Percentiles rank a stretch among this genome's conserved stretches.
Conservation (phyloP, 495 filamentous ascomycete genomes). For the Tuber indicum region DNA sequence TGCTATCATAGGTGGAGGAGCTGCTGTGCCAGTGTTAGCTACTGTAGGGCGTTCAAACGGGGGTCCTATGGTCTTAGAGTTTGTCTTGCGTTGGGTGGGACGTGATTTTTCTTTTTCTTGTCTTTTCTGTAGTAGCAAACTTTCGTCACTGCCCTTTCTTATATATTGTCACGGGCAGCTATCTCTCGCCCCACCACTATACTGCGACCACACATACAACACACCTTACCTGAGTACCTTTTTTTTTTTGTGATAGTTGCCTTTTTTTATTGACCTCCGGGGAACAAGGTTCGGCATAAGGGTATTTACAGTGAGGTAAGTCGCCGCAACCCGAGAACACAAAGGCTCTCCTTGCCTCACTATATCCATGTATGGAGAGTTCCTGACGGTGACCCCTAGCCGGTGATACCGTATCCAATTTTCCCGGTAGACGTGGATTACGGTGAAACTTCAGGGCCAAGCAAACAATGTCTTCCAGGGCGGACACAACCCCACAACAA, state of each 20-base stretch:
- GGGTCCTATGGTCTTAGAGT: not conserved
- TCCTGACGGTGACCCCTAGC: not conserved
- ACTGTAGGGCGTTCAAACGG: not conserved
- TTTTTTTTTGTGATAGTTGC: not conserved
- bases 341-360: not conserved
- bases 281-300: not conserved
- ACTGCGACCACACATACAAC: not conserved
- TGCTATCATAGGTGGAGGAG: not conserved
- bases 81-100: not conserved
- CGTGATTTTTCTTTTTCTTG: not conserved
- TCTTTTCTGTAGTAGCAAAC: not conserved
- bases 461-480: conserved; percentile 17
- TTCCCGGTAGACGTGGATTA: not conserved
- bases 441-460: conserved; percentile 1
- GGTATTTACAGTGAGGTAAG: not conserved
- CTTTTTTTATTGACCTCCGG: not conserved
- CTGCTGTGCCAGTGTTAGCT: not conserved
- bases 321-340: not conserved
- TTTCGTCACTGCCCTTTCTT: not conserved
- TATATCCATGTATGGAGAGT: not conserved
- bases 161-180: not conserved
- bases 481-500: not conserved
- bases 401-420: not conserved
- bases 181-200: not conserved
- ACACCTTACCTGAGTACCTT: not conserved